Evolutionary conservation across 2,329 filamentous ascomycete species (phyloP).

Genomic region (Clarireedia monteithiana): DNA sequence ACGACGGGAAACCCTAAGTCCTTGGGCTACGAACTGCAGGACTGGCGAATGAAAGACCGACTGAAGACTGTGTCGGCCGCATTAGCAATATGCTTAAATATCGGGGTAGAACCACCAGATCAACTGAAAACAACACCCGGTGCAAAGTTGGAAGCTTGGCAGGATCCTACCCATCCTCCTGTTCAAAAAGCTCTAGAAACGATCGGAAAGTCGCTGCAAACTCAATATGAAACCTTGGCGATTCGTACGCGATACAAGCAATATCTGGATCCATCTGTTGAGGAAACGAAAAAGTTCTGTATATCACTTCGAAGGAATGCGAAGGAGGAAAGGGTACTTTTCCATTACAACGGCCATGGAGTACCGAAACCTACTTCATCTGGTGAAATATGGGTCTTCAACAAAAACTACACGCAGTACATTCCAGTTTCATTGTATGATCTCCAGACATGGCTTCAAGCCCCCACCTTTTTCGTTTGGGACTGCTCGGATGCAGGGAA

Average conservation of each 20-base stretch:
- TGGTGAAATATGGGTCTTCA: slow-evolving; percentile 98
- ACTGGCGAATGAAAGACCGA: slow-evolving; percentile 96
- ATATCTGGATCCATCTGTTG: slow-evolving; percentile 90
- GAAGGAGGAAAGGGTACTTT: slow-evolving; percentile 91
- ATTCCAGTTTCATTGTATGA: slow-evolving; percentile 96
- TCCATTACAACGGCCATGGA: slow-evolving; percentile 97
- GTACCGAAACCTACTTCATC: slow-evolving; percentile 93
- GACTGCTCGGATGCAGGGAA: slow-evolving; percentile 96
- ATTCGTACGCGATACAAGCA: slow-evolving; percentile 97
- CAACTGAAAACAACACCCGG: slow-evolving; percentile 92
- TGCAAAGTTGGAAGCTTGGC: slow-evolving; percentile 93
- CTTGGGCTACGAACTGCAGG: slow-evolving; percentile 60
- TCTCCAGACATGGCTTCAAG: slow-evolving; percentile 89
- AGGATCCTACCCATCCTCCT: slow-evolving; percentile 76
- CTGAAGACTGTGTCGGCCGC: slow-evolving; percentile 95
- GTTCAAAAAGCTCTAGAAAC: slow-evolving; percentile 83
- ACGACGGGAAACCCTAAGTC: slow-evolving; percentile 81
- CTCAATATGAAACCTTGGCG: slow-evolving; percentile 92
- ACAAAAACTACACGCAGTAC: slow-evolving; percentile 97
- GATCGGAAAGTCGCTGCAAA: slow-evolving; percentile 92
- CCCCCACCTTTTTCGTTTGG: slow-evolving; percentile 93
- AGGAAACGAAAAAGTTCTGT: slow-evolving; percentile 96
- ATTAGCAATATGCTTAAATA: slow-evolving; percentile 89
- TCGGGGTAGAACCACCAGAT: slow-evolving; percentile 94
- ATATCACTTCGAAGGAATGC: slow-evolving; percentile 83